Conservation (phyloP, 495 filamentous ascomycete species). For the Aspergillus funiculosus region DNA sequence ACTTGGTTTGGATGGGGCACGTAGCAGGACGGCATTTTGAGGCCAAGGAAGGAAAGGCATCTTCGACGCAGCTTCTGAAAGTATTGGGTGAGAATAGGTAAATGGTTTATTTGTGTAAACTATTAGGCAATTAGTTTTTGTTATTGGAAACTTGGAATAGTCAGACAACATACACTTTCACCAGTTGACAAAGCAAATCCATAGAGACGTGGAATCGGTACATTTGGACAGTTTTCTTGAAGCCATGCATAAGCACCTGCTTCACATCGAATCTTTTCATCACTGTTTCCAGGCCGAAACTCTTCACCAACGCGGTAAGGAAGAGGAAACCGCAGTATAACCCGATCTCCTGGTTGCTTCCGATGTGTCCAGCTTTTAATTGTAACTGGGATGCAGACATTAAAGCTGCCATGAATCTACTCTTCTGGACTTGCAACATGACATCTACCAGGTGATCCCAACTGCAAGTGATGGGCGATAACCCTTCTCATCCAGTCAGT, state of each 20-base stretch:
- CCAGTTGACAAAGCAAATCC: slow-evolving; percentile 29
- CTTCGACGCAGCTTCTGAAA: slow-evolving; percentile 19
- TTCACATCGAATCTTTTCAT: slow-evolving; percentile 36
- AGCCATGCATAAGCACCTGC: slow-evolving; percentile 31
- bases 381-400: slow-evolving; percentile 33
- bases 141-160: too few relatives aligned
- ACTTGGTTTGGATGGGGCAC: slow-evolving; percentile 21
- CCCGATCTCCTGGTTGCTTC: slow-evolving; percentile 9
- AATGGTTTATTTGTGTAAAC: slow-evolving; percentile 24
- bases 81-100: slow-evolving; percentile 20
- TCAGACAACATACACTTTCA: slow-evolving; percentile 13
- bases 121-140: slow-evolving; percentile 10
- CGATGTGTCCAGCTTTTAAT: slow-evolving; percentile 10
- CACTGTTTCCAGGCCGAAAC: slow-evolving; percentile 26
- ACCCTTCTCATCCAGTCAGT: not conserved
- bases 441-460: slow-evolving; percentile 3
- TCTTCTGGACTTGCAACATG: slow-evolving; percentile 13
- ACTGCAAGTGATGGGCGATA: not conserved
- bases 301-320: slow-evolving; percentile 32
- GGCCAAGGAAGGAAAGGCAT: slow-evolving; percentile 18
- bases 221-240: slow-evolving; percentile 26
- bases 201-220: slow-evolving; percentile 28
- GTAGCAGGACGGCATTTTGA: slow-evolving; percentile 25
- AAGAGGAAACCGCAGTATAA: slow-evolving; percentile 31
- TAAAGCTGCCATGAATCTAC: slow-evolving; percentile 37